Evolutionary conservation across 169 alveolate species (phyloP).

Genomic region (Plasmodium berghei): DNA sequence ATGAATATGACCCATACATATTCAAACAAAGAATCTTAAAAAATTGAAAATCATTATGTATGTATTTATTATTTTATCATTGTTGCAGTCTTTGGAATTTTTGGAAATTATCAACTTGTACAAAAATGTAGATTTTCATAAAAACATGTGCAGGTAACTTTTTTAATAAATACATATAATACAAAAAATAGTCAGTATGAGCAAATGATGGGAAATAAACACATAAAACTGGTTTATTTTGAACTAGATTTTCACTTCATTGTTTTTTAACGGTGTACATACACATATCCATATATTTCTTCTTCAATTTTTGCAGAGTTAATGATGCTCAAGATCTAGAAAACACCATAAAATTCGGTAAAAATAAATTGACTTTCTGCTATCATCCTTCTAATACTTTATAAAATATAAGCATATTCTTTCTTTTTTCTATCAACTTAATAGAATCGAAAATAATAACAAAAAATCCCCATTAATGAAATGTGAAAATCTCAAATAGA

Average conservation of each 20-base stretch:
- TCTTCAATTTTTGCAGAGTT: constrained; percentile 16
- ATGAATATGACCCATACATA: not conserved
- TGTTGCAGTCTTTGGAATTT: constrained; percentile 69
- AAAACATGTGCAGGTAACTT: constrained; percentile 74
- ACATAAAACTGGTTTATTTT: not conserved
- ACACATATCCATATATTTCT: not conserved
- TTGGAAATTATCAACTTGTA: constrained; percentile 64
- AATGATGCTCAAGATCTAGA: constrained; percentile 60
- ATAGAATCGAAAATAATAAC: constrained; percentile 59
- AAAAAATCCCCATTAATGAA: constrained; percentile 27
- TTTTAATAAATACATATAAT: constrained; percentile 1
- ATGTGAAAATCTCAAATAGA: not conserved
- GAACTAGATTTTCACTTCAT: too few species aligned
- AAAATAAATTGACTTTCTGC: not conserved
- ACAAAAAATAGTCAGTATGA: not conserved
- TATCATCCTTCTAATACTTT: not conserved
- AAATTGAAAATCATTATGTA: not conserved
- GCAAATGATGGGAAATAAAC: not conserved
- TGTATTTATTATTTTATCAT: constrained; percentile 10
- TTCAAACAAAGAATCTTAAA: not conserved
- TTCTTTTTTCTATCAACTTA: not conserved
- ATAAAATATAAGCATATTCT: not conserved
- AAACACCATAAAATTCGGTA: constrained; percentile 60
- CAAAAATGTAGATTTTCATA: constrained; percentile 67
- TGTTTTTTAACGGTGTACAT: too few species aligned